These are phyloP conservation scores for Rhododendron ovatum DNA, from an alignment of 148 eudicot species.

Conservation along the genomic window DNA sequence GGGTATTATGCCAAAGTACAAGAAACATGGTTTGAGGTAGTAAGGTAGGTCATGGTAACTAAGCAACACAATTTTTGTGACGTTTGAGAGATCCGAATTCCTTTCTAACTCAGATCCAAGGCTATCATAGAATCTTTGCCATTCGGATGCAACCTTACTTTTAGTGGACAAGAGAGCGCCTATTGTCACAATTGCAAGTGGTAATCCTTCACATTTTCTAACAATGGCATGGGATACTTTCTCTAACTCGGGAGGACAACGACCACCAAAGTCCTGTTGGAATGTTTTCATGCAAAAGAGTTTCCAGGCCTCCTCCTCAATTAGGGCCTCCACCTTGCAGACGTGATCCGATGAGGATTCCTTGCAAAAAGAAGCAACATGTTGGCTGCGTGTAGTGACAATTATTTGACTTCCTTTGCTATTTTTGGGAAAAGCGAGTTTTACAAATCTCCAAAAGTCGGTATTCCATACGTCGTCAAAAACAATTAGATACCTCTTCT, in stretches of 20 bases:
- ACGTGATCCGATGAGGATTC: not conserved
- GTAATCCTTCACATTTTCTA: constrained; percentile 2
- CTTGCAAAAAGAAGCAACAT: not conserved
- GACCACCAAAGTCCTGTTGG: not conserved
- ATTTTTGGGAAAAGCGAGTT: not conserved
- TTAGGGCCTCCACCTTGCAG: not conserved
- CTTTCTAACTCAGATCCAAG: not conserved
- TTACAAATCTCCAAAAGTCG: not conserved
- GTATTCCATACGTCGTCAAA: not conserved
- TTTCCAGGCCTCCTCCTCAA: not conserved
- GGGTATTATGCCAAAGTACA: not conserved
- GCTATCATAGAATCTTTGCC: not conserved
- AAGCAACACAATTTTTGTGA: not conserved
- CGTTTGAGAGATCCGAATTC: not conserved
- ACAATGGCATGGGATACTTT: not conserved
- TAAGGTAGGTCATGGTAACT: not conserved
- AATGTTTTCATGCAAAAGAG: not conserved
- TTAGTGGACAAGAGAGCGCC: not conserved
- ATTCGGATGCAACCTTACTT: not conserved
- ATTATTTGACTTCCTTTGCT: not conserved
- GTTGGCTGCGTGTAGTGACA: not conserved
- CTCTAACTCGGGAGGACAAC: not conserved
- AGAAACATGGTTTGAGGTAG: not conserved
- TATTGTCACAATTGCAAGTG: constrained; percentile 5
- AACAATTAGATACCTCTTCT: not conserved